Base-by-base conservation (phyloP, 1,284 basidiomycete genomes). In the Gymnopus androsaceus region DNA sequence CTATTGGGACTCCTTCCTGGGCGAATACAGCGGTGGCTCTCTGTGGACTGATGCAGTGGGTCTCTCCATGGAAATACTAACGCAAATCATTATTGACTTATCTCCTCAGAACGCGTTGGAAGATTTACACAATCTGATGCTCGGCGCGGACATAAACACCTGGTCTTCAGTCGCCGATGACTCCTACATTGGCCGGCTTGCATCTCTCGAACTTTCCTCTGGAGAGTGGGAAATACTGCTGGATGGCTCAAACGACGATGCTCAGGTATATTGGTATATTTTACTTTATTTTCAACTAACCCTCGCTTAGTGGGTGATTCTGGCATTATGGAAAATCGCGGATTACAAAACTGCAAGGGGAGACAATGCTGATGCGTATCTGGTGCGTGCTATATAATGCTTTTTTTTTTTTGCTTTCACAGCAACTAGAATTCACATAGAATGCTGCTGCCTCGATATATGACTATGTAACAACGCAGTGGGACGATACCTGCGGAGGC, bases 231-330 rank as follows among this genome's bases (percentile, higher is more conserved):
- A n/a, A n/a, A n/a, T n/a, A n/a, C n/a, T n/a, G n/a, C n/a, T n/a
- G n/a, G n/a, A n/a, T n/a, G n/a, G n/a, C n/a, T n/a, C n/a, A n/a
- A n/a, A n/a, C n/a, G n/a, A n/a, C n/a, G n/a, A n/a, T n/a, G n/a
- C n/a, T n/a, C n/a, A n/a, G n/a, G n/a, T n/a, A n/a, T n/a, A n/a
- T n/a, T n/a, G n/a, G n/a, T n/a, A n/a, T n/a, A n/a, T n/a, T n/a
- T n/a, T 36, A 28, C 34, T 40, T 33, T n/a, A n/a, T n/a, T n/a
- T n/a, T n/a, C n/a, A n/a, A n/a, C n/a, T n/a, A n/a, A n/a, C n/a
- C n/a, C n/a, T n/a, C n/a, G n/a, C n/a, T n/a, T n/a, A 82, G 78
- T 83, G 82, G 81, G 67, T 80, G 31, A 75, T 82, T 19, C 65
- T 82, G 15, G 70, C 78, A 1, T 62, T 81, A 7, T 81, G 78